Percentiles rank a stretch among this genome's conserved stretches.
Evolutionary conservation across 345 rosid species (phyloP).

Genomic region (Linum usitatissimum): DNA sequence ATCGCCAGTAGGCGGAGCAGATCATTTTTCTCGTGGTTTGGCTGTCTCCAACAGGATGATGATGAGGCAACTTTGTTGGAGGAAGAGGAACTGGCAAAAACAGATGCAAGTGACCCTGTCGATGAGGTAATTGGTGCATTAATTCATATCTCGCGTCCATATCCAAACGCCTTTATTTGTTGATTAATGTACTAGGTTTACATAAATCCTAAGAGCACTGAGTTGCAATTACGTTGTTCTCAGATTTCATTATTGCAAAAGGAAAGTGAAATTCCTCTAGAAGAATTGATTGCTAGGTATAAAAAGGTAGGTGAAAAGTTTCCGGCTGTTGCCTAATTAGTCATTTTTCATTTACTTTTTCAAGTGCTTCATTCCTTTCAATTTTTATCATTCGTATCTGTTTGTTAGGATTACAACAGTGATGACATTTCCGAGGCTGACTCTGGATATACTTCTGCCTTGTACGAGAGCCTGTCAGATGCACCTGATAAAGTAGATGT

Average conservation of each 20-base stretch:
- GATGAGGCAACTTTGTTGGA: conserved; percentile 82
- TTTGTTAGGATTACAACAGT: conserved; percentile 45
- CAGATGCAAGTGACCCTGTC: conserved; percentile 43
- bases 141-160: conserved; percentile 7
- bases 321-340: conserved; percentile 14
- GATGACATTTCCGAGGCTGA: conserved; percentile 58
- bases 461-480: conserved; percentile 43
- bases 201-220: conserved; percentile 13
- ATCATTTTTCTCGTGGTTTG: conserved; percentile 7
- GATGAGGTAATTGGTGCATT: conserved; percentile 56
- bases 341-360: not conserved
- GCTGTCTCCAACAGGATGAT: conserved; percentile 57
- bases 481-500: conserved; percentile 22
- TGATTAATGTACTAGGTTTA: conserved; percentile 12
- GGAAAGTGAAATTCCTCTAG: conserved; percentile 86
- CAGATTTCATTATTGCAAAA: conserved; percentile 77
- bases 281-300: conserved; percentile 88
- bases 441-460: conserved; percentile 52
- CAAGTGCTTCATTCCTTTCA: conserved; percentile 14
- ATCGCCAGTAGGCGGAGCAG: not conserved
- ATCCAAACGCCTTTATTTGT: conserved; percentile 8
- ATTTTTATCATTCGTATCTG: conserved; percentile 16
- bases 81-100: conserved; percentile 82
- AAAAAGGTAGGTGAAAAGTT: conserved; percentile 62
- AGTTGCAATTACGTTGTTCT: conserved; percentile 2